phyloP scores from a whole-genome alignment of 371 early-diverging fungal species.

The Cokeromyces recurvatus region DNA sequence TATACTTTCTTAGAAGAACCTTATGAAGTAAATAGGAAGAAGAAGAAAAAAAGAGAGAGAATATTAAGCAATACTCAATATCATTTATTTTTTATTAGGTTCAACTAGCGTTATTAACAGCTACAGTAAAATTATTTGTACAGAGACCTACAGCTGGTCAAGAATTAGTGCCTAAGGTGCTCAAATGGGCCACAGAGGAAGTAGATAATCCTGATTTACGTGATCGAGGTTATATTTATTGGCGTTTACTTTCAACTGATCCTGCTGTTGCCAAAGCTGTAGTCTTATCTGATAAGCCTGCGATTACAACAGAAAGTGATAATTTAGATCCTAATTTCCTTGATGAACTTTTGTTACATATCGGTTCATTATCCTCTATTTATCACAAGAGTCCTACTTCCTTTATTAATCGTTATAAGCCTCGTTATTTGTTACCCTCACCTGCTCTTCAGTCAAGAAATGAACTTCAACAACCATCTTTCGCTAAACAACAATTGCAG shows the following conservation, averaged over 20 bases:
- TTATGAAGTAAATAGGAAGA: constrained; percentile 62
- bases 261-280: constrained; percentile 75
- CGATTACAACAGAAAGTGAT: constrained; percentile 85
- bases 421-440: constrained; percentile 55
- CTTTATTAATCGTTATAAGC: constrained; percentile 63
- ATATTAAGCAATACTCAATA: too few relatives aligned
- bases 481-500: background rate
- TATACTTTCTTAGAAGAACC: constrained; percentile 87
- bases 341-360: constrained; percentile 85
- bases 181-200: constrained; percentile 91
- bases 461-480: constrained; percentile 3
- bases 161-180: constrained; percentile 84
- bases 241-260: constrained; percentile 92
- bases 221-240: constrained; percentile 97
- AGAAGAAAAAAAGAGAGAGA: too few relatives aligned
- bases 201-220: constrained; percentile 95
- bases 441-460: constrained; percentile 34
- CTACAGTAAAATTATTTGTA: constrained; percentile 92
- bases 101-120: constrained; percentile 90
- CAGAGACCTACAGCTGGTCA: constrained; percentile 86
- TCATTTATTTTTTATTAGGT: constrained; percentile 44
- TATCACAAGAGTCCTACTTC: constrained; percentile 89
- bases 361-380: constrained; percentile 86
- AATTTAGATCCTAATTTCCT: constrained; percentile 75
- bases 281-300: constrained; percentile 87